Evolutionary conservation across 306 rosid species (phyloP), one percentile per base, ranked within the genome.

Genomic region (Glycyrrhiza uralensis): DNA sequence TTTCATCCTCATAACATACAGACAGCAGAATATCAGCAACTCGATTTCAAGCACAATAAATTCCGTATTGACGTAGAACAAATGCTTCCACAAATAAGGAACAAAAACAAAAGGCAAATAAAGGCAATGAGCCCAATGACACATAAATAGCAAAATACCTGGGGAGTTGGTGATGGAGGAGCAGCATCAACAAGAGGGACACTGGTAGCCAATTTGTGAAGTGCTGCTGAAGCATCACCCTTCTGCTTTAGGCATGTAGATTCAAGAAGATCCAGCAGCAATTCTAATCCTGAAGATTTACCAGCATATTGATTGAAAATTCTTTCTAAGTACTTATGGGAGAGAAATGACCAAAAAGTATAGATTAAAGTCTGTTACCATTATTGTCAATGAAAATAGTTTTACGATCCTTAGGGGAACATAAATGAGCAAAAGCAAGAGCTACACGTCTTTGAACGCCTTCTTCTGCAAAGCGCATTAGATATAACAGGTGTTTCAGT

Each of bases 351-450:
- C 2, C 3, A 69, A 60, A 47, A 64, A 26, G 49, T 10, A 46
- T 8, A 42, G 18, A 64, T 19, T 19, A 80, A 55, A 63, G 10
- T 38, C 29, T 36, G 19, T 76, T 82, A 83, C 99, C 99, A 69
- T 79, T 88, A 41, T 80, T 85, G 67, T 88, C 93, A 59, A 91
- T 81, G 79, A 91, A 95, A 55, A 95, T 87, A 35, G 84, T 74
- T 84, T 90, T 86, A 19, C 71, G 81, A 80, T 89, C 96, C 2
- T 81, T 84, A 24, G 84, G 83, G 32, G 90, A 76, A 80, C 99
- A 89, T 47, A 91, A 88, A 78, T 91, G 92, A 50, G 99, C 99
- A 85, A 95, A 91, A 41, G 99, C 89, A 83, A 89, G 82, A 82
- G 85, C 87, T 10, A 95, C 88, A 9, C 85, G 88, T 72, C 83